These are phyloP conservation scores for Xylaria sp. DNA, from an alignment of 2,329 filamentous ascomycete genomes.

Conservation along the genomic window DNA sequence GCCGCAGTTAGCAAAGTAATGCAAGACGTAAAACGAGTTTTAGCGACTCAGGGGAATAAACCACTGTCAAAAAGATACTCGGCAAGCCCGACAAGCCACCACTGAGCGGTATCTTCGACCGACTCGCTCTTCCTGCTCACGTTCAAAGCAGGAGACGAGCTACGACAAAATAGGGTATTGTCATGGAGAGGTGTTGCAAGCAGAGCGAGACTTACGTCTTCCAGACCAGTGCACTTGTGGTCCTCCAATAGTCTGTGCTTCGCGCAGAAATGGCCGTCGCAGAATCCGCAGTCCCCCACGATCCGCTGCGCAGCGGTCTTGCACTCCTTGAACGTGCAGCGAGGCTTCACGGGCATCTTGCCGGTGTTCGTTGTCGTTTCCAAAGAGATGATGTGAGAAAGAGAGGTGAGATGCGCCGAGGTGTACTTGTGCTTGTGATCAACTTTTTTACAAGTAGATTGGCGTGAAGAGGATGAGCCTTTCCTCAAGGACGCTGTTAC, in stretches of 20 bases:
- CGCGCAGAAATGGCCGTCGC: constrained; percentile 91
- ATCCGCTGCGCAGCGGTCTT: constrained; percentile 89
- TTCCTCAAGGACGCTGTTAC: neutral
- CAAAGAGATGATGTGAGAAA: neutral
- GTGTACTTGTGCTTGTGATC: neutral
- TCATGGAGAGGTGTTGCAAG: constrained; percentile 23
- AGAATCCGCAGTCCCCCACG: constrained; percentile 96
- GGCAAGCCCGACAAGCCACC: constrained; percentile 58
- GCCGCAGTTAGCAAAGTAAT: constrained; percentile 48
- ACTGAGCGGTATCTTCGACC: constrained; percentile 39
- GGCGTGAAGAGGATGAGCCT: neutral
- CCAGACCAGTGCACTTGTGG: constrained; percentile 90
- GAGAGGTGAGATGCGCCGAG: constrained; percentile 4
- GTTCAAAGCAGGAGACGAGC: neutral
- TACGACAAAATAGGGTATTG: neutral
- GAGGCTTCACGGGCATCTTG: constrained; percentile 80
- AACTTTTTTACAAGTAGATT: neutral
- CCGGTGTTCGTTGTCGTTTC: constrained; percentile 38
- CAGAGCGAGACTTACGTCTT: constrained; percentile 73
- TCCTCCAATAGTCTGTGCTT: constrained; percentile 94
- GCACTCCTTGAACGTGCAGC: constrained; percentile 91
- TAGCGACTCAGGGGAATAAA: constrained; percentile 42
- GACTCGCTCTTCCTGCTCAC: neutral
- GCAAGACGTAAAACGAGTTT: neutral
- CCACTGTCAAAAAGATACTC: constrained; percentile 49